A percentile compares a stretch with the other conserved stretches of the same genome.
phyloP scores from a whole-genome alignment of 306 rosid species.

The Pyrus pyrifolia region DNA sequence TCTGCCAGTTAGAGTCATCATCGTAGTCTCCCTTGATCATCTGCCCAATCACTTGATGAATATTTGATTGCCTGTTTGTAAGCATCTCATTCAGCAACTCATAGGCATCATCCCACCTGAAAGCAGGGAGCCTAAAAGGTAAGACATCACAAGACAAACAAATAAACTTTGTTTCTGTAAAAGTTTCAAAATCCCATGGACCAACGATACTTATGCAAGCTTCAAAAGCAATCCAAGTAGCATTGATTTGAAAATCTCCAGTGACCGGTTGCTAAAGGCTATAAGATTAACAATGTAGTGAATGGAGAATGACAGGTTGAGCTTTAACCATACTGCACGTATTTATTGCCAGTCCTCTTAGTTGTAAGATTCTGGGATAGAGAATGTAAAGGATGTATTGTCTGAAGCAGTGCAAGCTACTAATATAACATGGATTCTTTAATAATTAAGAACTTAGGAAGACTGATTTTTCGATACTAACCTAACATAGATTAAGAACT shows the following conservation, averaged over 20 bases:
- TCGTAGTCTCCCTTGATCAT: conserved; percentile 94
- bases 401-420: not conserved
- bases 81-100: conserved; percentile 71
- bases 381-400: not conserved
- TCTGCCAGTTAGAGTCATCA: conserved; percentile 95
- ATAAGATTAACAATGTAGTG: not conserved
- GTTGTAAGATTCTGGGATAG: not conserved
- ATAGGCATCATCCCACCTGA: conserved; percentile 72
- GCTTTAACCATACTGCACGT: not conserved
- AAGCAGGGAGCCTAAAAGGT: conserved; percentile 27
- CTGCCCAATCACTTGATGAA: conserved; percentile 86
- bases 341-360: not conserved
- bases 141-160: conserved; percentile 3
- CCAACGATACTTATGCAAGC: not conserved
- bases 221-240: not conserved
- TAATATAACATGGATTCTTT: not conserved
- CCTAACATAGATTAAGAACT: not conserved
- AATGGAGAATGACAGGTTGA: not conserved
- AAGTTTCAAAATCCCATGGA: not conserved
- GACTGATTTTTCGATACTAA: not conserved
- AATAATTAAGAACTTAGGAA: not conserved
- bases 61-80: conserved; percentile 60
- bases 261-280: not conserved
- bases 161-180: not conserved
- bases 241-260: not conserved